These are phyloP conservation scores for Raddia distichophylla DNA, from an alignment of 176 grass and related monocot genomes.

Conservation along the genomic window DNA sequence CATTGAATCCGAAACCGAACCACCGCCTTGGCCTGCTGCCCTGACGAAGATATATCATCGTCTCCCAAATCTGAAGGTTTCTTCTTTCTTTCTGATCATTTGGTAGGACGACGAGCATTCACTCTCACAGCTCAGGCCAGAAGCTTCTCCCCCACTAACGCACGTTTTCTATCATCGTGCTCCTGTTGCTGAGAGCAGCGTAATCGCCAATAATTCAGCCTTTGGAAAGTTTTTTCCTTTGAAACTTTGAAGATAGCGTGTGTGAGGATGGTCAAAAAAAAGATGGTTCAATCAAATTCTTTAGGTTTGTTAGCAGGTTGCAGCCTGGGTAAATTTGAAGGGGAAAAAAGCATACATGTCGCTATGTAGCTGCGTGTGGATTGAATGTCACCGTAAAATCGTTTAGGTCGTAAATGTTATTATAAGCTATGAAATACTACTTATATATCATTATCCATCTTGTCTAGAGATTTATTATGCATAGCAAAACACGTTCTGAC, in stretches of 20 bases:
- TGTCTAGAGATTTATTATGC: too few relatives aligned
- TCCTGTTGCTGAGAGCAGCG: neutral
- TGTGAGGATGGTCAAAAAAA: constrained; percentile 4
- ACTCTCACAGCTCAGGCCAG: neutral
- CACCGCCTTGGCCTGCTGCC: constrained; percentile 23
- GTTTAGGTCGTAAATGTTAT: too few relatives aligned
- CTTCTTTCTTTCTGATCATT: constrained; percentile 22
- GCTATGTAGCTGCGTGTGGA: too few relatives aligned
- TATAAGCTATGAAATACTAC: too few relatives aligned
- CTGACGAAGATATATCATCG: constrained; percentile 25
- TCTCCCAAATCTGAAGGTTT: neutral
- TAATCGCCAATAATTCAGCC: neutral
- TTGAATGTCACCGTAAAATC: too few relatives aligned
- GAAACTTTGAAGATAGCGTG: constrained; percentile 5
- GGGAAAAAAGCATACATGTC: too few relatives aligned
- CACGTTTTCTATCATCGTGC: neutral
- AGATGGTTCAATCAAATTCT: neutral
- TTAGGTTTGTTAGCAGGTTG: neutral
- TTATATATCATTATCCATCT: too few relatives aligned
- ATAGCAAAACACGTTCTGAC: too few relatives aligned
- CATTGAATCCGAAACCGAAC: constrained; percentile 7
- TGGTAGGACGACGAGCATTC: neutral
- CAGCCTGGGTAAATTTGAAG: too few relatives aligned
- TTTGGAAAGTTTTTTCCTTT: too few relatives aligned
- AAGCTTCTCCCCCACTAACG: constrained; percentile 26